Percentiles rank a stretch among this genome's conserved stretches.
These are phyloP conservation scores for Xylaria flabelliformis DNA, from an alignment of 495 filamentous ascomycete species.

Conservation along the genomic window DNA sequence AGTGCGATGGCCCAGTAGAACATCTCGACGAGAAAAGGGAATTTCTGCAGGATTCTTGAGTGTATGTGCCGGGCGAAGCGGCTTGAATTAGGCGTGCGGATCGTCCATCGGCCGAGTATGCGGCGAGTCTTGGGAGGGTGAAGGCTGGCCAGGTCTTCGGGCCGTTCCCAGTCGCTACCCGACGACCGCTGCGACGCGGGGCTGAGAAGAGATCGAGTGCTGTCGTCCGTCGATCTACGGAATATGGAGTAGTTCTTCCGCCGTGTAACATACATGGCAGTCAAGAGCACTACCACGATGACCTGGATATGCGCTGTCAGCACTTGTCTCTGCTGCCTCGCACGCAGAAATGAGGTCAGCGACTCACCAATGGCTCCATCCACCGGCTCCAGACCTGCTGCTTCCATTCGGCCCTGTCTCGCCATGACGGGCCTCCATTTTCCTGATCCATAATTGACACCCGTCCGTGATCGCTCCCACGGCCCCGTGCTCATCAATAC, in stretches of 20 bases:
- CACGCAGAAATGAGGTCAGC: not conserved
- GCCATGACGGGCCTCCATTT: slow-evolving; percentile 28
- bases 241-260: slow-evolving; percentile 54
- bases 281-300: slow-evolving; percentile 58
- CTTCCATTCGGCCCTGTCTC: slow-evolving; percentile 29
- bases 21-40: slow-evolving; percentile 79
- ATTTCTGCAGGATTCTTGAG: slow-evolving; percentile 66
- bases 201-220: slow-evolving; percentile 27
- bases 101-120: slow-evolving; percentile 34
- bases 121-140: slow-evolving; percentile 32
- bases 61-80: slow-evolving; percentile 60
- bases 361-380: slow-evolving; percentile 29
- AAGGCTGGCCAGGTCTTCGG: slow-evolving; percentile 17
- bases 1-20: slow-evolving; percentile 82
- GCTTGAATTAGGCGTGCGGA: slow-evolving; percentile 62
- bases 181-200: slow-evolving; percentile 26
- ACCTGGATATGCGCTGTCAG: slow-evolving; percentile 44
- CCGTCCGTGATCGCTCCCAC: slow-evolving; percentile 9
- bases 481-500: slow-evolving; percentile 16
- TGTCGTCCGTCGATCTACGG: slow-evolving; percentile 22
- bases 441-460: slow-evolving; percentile 19
- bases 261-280: slow-evolving; percentile 59
- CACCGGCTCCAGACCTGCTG: slow-evolving; percentile 30
- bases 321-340: not conserved
- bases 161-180: slow-evolving; percentile 23